Base-by-base conservation (phyloP, 441 rosid genomes). In the Raphanus hybrid region DNA sequence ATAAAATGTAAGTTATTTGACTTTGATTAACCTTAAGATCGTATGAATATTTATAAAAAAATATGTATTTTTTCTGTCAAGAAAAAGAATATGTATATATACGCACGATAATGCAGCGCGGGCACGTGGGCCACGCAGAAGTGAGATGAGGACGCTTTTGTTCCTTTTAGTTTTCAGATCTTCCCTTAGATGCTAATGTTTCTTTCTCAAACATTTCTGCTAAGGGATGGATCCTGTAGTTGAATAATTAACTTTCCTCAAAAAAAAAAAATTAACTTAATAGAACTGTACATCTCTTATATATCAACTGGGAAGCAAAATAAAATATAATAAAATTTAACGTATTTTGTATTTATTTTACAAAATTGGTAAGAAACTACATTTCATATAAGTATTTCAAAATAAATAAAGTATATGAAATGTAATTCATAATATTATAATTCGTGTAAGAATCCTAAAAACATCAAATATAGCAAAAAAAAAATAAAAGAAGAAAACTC, bases 81-180 rank as follows among this genome's bases (percentile, higher is more conserved):
- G 26, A 23, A 23, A 23, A 23, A 23, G 34, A 29, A 29, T 29
- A 73, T 16, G 59, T 54, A 54, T 54, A 15, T 54, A 77, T 73
- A 73, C 74, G 78, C 70, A 78, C 59, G 58, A 78, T 78, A 73
- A 73, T 78, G 74, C 50, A 41, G 41, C 2, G 58, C 60, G 48
- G 69, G 54, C 81, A 78, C 77, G 69, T 73, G 70, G 81, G 73
- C 35, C 74, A 78, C 27, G 43, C 15, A 67, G 69, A 78, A 67
- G 73, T 73, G 64, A 60, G 73, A 72, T 59, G 68, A 34, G 58
- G 61, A 35, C 18, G 68, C 73, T 65, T 72, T 67, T 72, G 69
- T 78, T 78, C 73, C n/a, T 72, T 67, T 67, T 59, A 3, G 15
- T 65, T 45, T 61, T 67, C 73, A 71, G 68, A 71, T 72, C 81